Base-by-base conservation (phyloP, 306 rosid species). In the Spatholobus suberectus region DNA sequence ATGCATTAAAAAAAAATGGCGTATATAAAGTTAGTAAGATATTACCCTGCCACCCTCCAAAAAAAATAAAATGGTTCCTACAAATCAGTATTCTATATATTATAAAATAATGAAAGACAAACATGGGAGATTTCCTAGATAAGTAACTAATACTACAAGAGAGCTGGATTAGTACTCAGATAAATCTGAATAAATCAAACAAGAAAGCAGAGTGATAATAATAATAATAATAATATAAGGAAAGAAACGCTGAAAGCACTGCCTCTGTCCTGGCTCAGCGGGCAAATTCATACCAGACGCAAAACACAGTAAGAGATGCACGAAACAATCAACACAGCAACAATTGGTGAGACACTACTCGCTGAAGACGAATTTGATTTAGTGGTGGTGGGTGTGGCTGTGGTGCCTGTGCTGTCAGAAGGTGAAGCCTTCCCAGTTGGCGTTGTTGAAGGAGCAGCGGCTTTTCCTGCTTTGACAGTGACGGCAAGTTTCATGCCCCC, bases 401-500 rank as follows among this genome's bases (percentile, higher is more conserved):
- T 62, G 0, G 91, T 80, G 63, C 89, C 80, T 34, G 90, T 82
- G 46, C 75, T 47, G 32, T 66, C 72, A 80, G 85, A 59, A 67
- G 91, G 68, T 15, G 78, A 59, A 49, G 83, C 63, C 3, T 81
- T 77, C 12, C 74, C 72, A 4, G 93, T 29, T 9, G 91, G 85
- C 0, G 92, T 62, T 8, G 81, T 38, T 20, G 91, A 0, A 32
- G 89, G 49, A 47, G 91, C 32, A 2, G 94, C 5, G 23, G 78
- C 35, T 54, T 87, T 58, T 57, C 88, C 88, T 0, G 84, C 80
- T 55, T 82, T 88, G 4, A 92, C 96, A 10, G 85, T 85, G 47
- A 94, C 92, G 0, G 97, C 68, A 37, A 96, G 87, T 89, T 96
- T 96, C 99, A 96, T 96, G 89, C 99, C 98, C 66, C 84, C 90